Evolutionary conservation across 1,284 basidiomycete species (phyloP).

Genomic region (Ceratobasidium sp.): DNA sequence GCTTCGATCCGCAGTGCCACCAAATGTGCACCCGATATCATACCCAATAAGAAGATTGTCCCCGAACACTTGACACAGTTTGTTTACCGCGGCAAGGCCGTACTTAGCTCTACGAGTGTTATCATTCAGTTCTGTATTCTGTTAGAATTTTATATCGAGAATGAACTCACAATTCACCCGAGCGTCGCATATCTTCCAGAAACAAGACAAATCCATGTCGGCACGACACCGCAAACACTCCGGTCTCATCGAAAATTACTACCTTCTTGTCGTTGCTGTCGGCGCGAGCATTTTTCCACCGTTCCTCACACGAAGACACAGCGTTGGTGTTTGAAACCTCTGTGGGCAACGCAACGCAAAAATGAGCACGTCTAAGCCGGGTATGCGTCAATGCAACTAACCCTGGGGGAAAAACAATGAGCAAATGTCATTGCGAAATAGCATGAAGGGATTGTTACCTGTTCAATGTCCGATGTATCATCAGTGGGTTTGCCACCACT

Average conservation of each 20-base stretch:
- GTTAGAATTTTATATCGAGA: not conserved
- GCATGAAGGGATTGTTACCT: too few relatives aligned
- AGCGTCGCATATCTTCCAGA: constrained; percentile 48
- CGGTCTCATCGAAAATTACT: constrained; percentile 48
- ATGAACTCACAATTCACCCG: constrained; percentile 48
- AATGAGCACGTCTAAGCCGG: too few relatives aligned
- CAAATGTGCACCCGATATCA: constrained; percentile 43
- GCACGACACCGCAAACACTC: constrained; percentile 48
- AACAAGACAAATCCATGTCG: constrained; percentile 47
- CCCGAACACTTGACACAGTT: constrained; percentile 17
- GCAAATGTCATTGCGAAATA: too few relatives aligned
- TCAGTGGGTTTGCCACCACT: too few relatives aligned
- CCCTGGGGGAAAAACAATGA: too few relatives aligned
- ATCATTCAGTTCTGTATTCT: too few relatives aligned
- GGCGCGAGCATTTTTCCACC: constrained; percentile 48
- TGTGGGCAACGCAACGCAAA: too few relatives aligned
- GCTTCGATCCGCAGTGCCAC: constrained; percentile 34
- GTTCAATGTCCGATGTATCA: too few relatives aligned
- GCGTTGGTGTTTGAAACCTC: too few relatives aligned
- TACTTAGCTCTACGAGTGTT: constrained; percentile 40
- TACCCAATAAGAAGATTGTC: constrained; percentile 32
- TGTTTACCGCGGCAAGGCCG: constrained; percentile 18
- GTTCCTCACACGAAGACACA: constrained; percentile 46
- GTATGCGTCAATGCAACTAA: too few relatives aligned
- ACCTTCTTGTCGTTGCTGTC: constrained; percentile 45